Evolutionary conservation across 139 green algal species (phyloP).

Genomic region (Micromonas pusilla): DNA sequence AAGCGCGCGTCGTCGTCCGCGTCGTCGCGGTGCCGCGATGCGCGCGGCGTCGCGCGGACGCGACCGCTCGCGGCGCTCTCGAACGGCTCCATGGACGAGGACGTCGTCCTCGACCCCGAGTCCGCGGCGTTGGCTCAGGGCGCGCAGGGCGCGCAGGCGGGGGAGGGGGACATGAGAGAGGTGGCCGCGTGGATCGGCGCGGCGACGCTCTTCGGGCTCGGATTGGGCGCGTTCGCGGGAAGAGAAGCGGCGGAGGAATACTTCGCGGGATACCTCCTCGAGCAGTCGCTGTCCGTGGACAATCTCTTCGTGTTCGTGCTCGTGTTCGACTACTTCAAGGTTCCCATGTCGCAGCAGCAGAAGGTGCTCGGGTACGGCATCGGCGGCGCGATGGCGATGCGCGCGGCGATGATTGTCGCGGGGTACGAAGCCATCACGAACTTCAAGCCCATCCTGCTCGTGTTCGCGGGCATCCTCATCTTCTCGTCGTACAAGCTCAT

Average conservation of each 20-base stretch:
- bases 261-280: conserved; percentile 92
- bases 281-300: conserved; percentile 91
- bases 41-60: too few species aligned
- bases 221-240: background rate
- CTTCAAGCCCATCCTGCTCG: conserved; percentile 80
- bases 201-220: conserved; percentile 10
- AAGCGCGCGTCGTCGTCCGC: too few species aligned
- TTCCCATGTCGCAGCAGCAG: conserved; percentile 32
- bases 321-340: conserved; percentile 72
- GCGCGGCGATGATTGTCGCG: conserved; percentile 72
- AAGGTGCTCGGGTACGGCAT: conserved; percentile 85
- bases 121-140: background rate
- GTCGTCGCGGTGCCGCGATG: too few species aligned
- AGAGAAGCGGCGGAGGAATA: conserved; percentile 45
- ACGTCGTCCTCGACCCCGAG: background rate
- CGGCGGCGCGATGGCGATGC: conserved; percentile 73
- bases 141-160: background rate
- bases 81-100: background rate
- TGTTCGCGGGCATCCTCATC: conserved; percentile 89
- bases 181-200: background rate
- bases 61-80: too few species aligned
- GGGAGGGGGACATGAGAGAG: background rate
- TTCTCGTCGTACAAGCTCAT: conserved; percentile 63
- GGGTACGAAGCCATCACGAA: conserved; percentile 64
- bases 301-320: conserved; percentile 99